These are phyloP conservation scores for Mimosa pudica DNA, from an alignment of 306 rosid species.

Conservation along the genomic window DNA sequence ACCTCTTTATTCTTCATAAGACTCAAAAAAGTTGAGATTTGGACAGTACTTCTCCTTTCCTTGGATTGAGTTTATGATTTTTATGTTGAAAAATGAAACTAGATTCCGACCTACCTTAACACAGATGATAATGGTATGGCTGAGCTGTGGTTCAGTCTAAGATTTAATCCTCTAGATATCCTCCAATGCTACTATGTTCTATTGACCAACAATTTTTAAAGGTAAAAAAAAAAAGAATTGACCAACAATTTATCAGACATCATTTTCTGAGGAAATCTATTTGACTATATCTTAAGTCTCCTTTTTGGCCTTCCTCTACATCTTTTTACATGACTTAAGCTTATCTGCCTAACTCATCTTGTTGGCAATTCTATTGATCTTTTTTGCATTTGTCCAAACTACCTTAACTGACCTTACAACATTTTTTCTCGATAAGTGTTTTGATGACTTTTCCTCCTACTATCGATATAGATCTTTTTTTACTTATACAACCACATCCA, in stretches of 20 bases:
- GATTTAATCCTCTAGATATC: background rate
- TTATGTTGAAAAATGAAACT: background rate
- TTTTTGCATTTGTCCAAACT: background rate
- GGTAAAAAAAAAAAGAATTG: too few species aligned
- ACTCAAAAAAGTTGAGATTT: background rate
- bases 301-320: background rate
- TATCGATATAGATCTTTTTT: background rate
- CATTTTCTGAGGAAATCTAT: background rate
- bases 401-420: background rate
- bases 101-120: background rate
- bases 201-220: background rate
- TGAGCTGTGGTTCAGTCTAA: too few species aligned
- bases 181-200: background rate
- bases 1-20: background rate
- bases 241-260: background rate
- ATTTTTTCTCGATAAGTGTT: background rate
- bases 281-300: background rate
- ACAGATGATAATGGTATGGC: background rate
- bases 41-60: background rate
- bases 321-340: background rate
- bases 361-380: background rate
- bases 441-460: background rate
- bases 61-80: conserved; percentile 2
- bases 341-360: background rate
- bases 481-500: background rate